phyloP scores from a whole-genome alignment of 1,284 basidiomycete genomes.

The Lignosus rhinocerotis region DNA sequence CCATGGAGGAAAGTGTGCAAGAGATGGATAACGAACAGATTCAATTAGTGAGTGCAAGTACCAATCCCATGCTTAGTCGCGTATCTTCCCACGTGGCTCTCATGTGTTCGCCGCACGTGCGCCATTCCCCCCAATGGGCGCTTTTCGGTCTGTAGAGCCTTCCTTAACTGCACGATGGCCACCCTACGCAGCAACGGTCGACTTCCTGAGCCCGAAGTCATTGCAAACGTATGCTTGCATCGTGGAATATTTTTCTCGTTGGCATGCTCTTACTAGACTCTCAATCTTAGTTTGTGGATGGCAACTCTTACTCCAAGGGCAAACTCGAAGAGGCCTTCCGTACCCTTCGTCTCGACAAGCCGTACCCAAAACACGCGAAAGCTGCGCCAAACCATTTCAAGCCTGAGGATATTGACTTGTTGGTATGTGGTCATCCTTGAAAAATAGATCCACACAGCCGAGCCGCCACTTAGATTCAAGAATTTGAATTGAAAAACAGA shows the following conservation, averaged over 20 bases:
- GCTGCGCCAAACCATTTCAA: constrained; percentile 39
- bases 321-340: constrained; percentile 66
- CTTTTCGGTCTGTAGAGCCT: neutral
- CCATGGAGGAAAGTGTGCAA: constrained; percentile 48
- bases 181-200: constrained; percentile 44
- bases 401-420: constrained; percentile 63
- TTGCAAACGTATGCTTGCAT: constrained; percentile 52
- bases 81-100: constrained; percentile 11
- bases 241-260: neutral
- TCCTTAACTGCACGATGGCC: constrained; percentile 4
- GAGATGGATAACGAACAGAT: constrained; percentile 7
- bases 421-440: constrained; percentile 40
- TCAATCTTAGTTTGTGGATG: constrained; percentile 55
- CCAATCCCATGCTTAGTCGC: constrained; percentile 18
- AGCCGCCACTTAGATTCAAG: constrained; percentile 46
- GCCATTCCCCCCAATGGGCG: neutral
- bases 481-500: constrained; percentile 46
- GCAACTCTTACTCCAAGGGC: constrained; percentile 63
- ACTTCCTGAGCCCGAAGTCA: constrained; percentile 67
- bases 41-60: constrained; percentile 9
- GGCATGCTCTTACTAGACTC: constrained; percentile 1
- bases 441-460: neutral
- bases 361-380: constrained; percentile 44
- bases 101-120: constrained; percentile 7
- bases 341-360: constrained; percentile 57